A percentile compares a stretch with the other conserved stretches of the same genome.
phyloP scores from a whole-genome alignment of 1,284 basidiomycete species.

The Pascua sp. region DNA sequence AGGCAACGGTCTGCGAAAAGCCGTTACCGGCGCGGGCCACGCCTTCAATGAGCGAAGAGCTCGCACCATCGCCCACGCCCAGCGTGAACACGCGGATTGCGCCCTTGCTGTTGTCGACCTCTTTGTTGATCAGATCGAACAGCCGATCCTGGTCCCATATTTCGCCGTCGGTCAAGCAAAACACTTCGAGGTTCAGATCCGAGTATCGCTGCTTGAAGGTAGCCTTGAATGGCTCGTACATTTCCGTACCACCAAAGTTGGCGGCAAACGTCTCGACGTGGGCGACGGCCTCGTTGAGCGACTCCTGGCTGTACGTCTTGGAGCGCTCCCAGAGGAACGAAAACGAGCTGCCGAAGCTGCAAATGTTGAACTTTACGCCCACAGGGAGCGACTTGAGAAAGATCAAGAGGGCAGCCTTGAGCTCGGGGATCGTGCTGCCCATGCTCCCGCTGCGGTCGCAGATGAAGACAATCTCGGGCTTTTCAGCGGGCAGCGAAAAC shows the following conservation, averaged over 20 bases:
- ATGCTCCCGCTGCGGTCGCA: conserved; percentile 31
- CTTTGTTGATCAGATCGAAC: conserved; percentile 10
- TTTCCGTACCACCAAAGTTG: conserved; percentile 29
- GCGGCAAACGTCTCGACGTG: conserved; percentile 21
- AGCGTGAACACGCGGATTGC: conserved; percentile 27
- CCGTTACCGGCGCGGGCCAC: conserved; percentile 14
- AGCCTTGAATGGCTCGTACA: conserved; percentile 17
- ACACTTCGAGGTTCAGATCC: conserved; percentile 24
- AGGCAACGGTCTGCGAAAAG: conserved; percentile 10
- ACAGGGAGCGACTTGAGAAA: conserved; percentile 26
- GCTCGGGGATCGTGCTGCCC: conserved; percentile 17
- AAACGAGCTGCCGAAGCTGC: conserved; percentile 20
- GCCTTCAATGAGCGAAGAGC: conserved; percentile 13
- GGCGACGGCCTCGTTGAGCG: conserved; percentile 19
- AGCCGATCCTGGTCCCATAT: conserved; percentile 23
- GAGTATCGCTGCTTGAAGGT: conserved; percentile 18
- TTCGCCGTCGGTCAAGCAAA: conserved; percentile 35
- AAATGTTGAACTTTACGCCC: conserved; percentile 28
- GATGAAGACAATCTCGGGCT: conserved; percentile 30
- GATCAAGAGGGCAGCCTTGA: conserved; percentile 14
- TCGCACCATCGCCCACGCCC: conserved; percentile 24
- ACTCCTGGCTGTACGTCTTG: conserved; percentile 5
- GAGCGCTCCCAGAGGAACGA: conserved; percentile 13
- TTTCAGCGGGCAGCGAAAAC: conserved; percentile 5
- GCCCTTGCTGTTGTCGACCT: conserved; percentile 5